Percentiles rank a stretch among this genome's conserved stretches.
Evolutionary conservation across 2,329 filamentous ascomycete species (phyloP).

Genomic region (Ophioceras dolichostomum): DNA sequence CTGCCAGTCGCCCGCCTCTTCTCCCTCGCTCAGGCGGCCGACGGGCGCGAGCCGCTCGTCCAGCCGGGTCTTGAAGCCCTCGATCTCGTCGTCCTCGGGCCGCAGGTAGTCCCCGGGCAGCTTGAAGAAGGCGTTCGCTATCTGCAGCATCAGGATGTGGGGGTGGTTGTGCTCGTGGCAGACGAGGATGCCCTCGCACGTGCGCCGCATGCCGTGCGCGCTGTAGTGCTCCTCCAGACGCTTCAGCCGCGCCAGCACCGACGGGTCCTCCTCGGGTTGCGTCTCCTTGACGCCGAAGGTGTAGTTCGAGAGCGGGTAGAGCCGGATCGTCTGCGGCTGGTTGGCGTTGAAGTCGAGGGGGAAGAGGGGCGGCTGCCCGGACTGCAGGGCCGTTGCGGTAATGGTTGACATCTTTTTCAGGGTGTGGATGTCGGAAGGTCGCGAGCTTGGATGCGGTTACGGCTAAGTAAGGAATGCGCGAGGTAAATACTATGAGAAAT

Average conservation of each 20-base stretch:
- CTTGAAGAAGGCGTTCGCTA: conserved; percentile 99
- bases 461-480: too few relatives aligned
- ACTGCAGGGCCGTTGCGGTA: conserved; percentile 62
- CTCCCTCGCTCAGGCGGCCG: conserved; percentile 73
- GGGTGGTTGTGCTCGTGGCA: conserved; percentile 99
- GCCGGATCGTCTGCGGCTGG: conserved; percentile 78
- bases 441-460: too few relatives aligned
- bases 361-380: conserved; percentile 63
- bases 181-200: conserved; percentile 91
- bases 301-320: conserved; percentile 96
- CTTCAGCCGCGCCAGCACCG: conserved; percentile 82
- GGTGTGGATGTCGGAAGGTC: too few relatives aligned
- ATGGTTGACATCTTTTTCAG: conserved; percentile 92
- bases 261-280: conserved; percentile 94
- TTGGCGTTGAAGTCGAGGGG: conserved; percentile 79
- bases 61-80: conserved; percentile 86
- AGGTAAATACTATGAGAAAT: too few relatives aligned
- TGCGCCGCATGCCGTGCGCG: conserved; percentile 88
- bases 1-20: conserved; percentile 80
- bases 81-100: conserved; percentile 79
- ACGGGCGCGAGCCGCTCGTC: conserved; percentile 91
- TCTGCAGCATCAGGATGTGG: conserved; percentile 97
- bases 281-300: conserved; percentile 98
- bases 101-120: conserved; percentile 91
- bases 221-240: conserved; percentile 92